phyloP scores from a whole-genome alignment of 345 rosid species.

The Boechera stricta region DNA sequence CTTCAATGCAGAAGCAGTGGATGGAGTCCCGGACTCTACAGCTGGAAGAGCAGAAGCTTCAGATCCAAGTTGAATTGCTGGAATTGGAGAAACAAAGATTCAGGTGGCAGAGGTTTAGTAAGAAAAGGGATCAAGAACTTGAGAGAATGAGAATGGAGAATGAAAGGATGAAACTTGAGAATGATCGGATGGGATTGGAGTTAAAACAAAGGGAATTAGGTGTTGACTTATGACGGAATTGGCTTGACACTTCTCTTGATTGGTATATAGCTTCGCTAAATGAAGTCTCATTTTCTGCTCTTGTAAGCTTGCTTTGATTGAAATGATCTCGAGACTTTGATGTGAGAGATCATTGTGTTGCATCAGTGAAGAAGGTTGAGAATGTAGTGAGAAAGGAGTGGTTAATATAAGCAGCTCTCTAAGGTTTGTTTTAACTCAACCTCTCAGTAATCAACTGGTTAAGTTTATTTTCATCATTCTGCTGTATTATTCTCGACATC shows the following conservation, averaged over 20 bases:
- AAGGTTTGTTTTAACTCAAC: not conserved
- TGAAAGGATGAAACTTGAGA: conserved; percentile 90
- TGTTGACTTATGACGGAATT: not conserved
- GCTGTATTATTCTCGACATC: conserved; percentile 18
- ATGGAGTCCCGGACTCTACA: conserved; percentile 68
- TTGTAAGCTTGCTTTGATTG: conserved; percentile 18
- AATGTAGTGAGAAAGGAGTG: conserved; percentile 7
- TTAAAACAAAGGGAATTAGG: conserved; percentile 58
- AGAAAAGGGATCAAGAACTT: conserved; percentile 76
- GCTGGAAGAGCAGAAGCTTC: conserved; percentile 81
- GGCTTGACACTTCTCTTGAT: conserved; percentile 3
- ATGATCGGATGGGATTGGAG: conserved; percentile 74
- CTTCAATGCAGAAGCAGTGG: conserved; percentile 69
- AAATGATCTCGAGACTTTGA: conserved; percentile 36
- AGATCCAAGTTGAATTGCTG: conserved; percentile 73
- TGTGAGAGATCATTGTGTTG: conserved; percentile 36
- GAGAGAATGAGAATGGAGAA: conserved; percentile 81
- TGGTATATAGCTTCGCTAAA: conserved; percentile 18
- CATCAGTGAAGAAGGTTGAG: conserved; percentile 17
- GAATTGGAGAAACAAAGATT: conserved; percentile 85
- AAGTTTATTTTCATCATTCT: conserved; percentile 4
- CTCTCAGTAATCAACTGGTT: conserved; percentile 2
- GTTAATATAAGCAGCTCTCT: not conserved
- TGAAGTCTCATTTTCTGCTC: not conserved
- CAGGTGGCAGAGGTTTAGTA: conserved; percentile 85